Conservation (phyloP, 805 yeast genomes). For the Saccharomycopsis javanensis region DNA sequence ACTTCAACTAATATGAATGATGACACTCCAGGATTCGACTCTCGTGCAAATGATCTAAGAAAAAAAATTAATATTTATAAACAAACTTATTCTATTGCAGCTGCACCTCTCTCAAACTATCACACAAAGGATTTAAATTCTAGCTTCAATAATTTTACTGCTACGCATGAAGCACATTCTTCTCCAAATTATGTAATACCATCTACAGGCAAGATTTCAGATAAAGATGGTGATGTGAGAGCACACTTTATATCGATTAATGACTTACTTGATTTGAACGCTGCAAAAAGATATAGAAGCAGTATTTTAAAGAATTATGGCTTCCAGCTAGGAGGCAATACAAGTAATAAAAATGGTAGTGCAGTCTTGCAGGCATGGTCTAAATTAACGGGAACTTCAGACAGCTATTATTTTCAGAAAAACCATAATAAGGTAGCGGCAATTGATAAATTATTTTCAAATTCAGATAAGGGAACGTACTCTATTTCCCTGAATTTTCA, state of each 20-base stretch:
- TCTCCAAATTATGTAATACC: constrained; percentile 5
- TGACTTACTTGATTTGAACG: constrained; percentile 13
- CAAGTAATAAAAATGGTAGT: neutral
- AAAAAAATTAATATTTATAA: constrained; percentile 10
- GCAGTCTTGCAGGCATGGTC: constrained; percentile 17
- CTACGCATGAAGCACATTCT: constrained; percentile 15
- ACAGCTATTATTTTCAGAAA: constrained; percentile 38
- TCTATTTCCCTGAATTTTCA: neutral
- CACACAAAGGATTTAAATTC: constrained; percentile 12
- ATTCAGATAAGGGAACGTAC: constrained; percentile 25
- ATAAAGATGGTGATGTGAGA: neutral
- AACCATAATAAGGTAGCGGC: constrained; percentile 39
- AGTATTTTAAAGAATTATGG: constrained; percentile 15
- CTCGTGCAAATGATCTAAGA: constrained; percentile 13
- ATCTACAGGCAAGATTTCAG: neutral
- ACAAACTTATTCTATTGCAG: constrained; percentile 10
- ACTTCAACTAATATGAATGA: neutral
- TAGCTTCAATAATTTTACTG: constrained; percentile 17
- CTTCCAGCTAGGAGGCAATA: constrained; percentile 6
- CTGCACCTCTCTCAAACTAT: constrained; percentile 15
- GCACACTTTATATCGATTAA: constrained; percentile 16
- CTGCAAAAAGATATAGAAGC: constrained; percentile 9
- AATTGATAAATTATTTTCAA: constrained; percentile 13
- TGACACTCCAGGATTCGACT: constrained; percentile 7
- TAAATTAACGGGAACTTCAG: constrained; percentile 82